Evolutionary conservation across 305 asterid species (phyloP).

Genomic region (Caryopteris hybrid): DNA sequence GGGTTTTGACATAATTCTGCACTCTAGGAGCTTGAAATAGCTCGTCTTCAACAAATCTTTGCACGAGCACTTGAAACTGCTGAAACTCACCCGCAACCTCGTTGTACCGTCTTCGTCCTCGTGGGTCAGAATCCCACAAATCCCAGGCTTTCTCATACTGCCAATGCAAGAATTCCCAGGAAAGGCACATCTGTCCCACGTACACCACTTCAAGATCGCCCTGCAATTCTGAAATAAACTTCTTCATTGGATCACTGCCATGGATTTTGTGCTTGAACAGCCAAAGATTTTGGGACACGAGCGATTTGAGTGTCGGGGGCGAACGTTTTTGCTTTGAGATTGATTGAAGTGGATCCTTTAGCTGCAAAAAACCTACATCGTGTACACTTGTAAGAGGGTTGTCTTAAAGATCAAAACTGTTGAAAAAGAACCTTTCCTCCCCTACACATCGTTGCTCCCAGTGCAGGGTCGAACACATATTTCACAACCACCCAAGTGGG

Average conservation of each 20-base stretch:
- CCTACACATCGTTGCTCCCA: too few relatives aligned
- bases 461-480: too few relatives aligned
- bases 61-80: constrained; percentile 85
- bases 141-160: constrained; percentile 76
- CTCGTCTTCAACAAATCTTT: constrained; percentile 83
- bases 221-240: constrained; percentile 67
- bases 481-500: too few relatives aligned
- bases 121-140: constrained; percentile 75
- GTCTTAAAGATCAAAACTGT: neutral
- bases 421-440: neutral
- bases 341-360: constrained; percentile 69
- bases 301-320: constrained; percentile 53
- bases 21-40: constrained; percentile 78
- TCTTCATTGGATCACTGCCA: constrained; percentile 67
- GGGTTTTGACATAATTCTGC: constrained; percentile 55
- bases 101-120: constrained; percentile 53
- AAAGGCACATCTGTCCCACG: constrained; percentile 90
- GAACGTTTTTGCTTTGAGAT: constrained; percentile 45
- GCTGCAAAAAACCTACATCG: constrained; percentile 77
- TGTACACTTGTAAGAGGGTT: neutral
- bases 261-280: constrained; percentile 52
- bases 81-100: constrained; percentile 91
- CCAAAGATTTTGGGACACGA: constrained; percentile 58
- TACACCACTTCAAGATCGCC: constrained; percentile 85
- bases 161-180: constrained; percentile 96